A percentile compares a stretch with the other conserved stretches of the same genome.
Conservation (phyloP, 192 early-diverging fungal species). For the Umbelopsis sp. region DNA sequence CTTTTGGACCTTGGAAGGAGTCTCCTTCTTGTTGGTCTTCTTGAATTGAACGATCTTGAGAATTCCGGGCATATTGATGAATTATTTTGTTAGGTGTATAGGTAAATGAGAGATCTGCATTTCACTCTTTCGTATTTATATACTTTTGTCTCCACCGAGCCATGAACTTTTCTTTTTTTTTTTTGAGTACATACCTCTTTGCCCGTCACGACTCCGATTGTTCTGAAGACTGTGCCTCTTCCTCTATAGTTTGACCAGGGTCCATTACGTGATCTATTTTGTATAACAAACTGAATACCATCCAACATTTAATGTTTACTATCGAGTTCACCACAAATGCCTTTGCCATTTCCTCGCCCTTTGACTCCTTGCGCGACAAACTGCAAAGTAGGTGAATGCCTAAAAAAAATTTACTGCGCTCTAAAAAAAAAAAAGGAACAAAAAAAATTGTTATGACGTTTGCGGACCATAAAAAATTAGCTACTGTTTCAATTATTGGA, state of each 20-base stretch:
- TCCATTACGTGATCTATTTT: too few relatives aligned
- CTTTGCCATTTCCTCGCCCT: too few relatives aligned
- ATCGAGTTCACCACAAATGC: too few relatives aligned
- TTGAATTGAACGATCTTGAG: constrained; percentile 9
- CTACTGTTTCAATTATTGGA: too few relatives aligned
- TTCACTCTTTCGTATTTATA: background rate
- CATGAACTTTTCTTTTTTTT: constrained; percentile 7
- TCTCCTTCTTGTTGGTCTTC: background rate
- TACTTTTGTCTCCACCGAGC: constrained; percentile 3
- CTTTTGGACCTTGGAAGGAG: background rate
- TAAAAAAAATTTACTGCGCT: too few relatives aligned
- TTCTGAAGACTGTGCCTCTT: background rate
- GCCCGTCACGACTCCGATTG: constrained; percentile 11
- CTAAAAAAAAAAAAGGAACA: too few relatives aligned
- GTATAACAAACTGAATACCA: too few relatives aligned
- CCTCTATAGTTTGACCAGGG: background rate
- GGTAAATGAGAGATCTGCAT: background rate
- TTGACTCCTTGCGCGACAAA: too few relatives aligned
- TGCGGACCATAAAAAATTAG: too few relatives aligned
- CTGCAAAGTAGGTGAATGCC: too few relatives aligned
- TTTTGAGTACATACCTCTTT: background rate
- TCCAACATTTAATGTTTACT: too few relatives aligned
- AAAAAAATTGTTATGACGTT: too few relatives aligned
- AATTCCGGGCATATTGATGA: constrained; percentile 9
- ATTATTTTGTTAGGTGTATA: background rate